phyloP scores from a whole-genome alignment of 2,329 filamentous ascomycete species.

The Ascochyta pisi region DNA sequence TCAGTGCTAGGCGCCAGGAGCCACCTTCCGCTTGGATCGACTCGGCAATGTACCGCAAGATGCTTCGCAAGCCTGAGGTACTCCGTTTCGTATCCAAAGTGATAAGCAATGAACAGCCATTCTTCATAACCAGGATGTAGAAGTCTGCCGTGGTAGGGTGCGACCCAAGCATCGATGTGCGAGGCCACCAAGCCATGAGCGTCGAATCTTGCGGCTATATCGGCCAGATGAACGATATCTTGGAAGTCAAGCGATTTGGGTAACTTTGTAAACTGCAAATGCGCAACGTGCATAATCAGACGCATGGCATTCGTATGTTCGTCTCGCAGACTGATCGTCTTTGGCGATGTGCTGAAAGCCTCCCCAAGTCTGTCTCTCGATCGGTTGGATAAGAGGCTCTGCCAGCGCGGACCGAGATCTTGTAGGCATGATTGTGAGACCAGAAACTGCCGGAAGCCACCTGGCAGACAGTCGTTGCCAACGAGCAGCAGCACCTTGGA shows the following conservation, averaged over 20 bases:
- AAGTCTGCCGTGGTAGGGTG: slow-evolving; percentile 12
- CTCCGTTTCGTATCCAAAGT: slow-evolving; percentile 31
- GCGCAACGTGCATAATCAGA: slow-evolving; percentile 44
- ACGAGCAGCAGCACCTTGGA: slow-evolving; percentile 9
- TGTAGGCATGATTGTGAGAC: slow-evolving; percentile 18
- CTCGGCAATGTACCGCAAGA: slow-evolving; percentile 3
- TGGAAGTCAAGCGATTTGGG: slow-evolving; percentile 30
- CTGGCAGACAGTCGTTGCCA: slow-evolving; percentile 6
- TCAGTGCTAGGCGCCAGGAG: not conserved
- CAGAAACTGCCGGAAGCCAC: slow-evolving; percentile 10
- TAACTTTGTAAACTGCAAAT: slow-evolving; percentile 34
- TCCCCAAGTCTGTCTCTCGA: not conserved
- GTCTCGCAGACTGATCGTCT: slow-evolving; percentile 34
- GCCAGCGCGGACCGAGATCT: slow-evolving; percentile 14
- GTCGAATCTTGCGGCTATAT: slow-evolving; percentile 38
- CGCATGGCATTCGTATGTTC: slow-evolving; percentile 42
- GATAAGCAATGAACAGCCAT: slow-evolving; percentile 36
- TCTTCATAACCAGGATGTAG: slow-evolving; percentile 24
- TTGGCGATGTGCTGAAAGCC: not conserved
- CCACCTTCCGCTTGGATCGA: not conserved
- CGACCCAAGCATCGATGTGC: slow-evolving; percentile 22
- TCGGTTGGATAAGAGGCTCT: not conserved
- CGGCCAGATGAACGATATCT: slow-evolving; percentile 35
- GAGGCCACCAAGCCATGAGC: slow-evolving; percentile 19
- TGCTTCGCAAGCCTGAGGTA: slow-evolving; percentile 21